Conservation (phyloP, 2,329 filamentous ascomycete genomes). For the Coleophoma eucalyptorum region DNA sequence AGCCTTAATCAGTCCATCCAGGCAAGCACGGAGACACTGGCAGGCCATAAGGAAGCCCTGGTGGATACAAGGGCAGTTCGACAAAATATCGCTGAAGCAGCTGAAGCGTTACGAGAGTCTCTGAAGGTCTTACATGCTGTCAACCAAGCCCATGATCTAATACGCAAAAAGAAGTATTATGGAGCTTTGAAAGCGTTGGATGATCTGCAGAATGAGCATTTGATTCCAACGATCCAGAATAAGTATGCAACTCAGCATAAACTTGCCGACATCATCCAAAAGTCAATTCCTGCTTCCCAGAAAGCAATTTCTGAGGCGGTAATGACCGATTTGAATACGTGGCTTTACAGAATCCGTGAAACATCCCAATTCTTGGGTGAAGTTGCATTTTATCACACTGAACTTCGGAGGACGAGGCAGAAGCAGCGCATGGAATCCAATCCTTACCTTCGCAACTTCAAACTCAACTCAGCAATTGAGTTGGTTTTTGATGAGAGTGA, state of each 20-base stretch:
- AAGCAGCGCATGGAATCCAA: constrained; percentile 77
- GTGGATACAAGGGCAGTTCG: constrained; percentile 90
- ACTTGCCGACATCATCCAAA: constrained; percentile 92
- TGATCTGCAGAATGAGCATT: constrained; percentile 92
- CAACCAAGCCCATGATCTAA: constrained; percentile 89
- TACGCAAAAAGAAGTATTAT: constrained; percentile 93
- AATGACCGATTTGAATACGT: constrained; percentile 95
- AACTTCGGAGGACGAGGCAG: constrained; percentile 78
- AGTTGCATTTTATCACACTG: constrained; percentile 94
- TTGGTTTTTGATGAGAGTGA: constrained; percentile 92
- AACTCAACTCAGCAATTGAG: constrained; percentile 92
- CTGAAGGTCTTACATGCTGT: constrained; percentile 88
- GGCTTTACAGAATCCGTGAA: constrained; percentile 92
- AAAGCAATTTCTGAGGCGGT: constrained; percentile 93
- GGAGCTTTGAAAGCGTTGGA: constrained; percentile 89
- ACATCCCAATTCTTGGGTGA: constrained; percentile 95
- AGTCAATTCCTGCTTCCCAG: constrained; percentile 88
- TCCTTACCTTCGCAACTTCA: constrained; percentile 75
- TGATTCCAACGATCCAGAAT: constrained; percentile 66
- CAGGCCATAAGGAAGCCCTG: constrained; percentile 88
- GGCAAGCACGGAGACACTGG: constrained; percentile 87
- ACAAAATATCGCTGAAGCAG: constrained; percentile 93
- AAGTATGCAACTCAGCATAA: constrained; percentile 94
- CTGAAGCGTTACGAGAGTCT: constrained; percentile 83
- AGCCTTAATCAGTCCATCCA: constrained; percentile 94